Conservation (phyloP, 345 rosid species). For the Mallotus nudiflorus region DNA sequence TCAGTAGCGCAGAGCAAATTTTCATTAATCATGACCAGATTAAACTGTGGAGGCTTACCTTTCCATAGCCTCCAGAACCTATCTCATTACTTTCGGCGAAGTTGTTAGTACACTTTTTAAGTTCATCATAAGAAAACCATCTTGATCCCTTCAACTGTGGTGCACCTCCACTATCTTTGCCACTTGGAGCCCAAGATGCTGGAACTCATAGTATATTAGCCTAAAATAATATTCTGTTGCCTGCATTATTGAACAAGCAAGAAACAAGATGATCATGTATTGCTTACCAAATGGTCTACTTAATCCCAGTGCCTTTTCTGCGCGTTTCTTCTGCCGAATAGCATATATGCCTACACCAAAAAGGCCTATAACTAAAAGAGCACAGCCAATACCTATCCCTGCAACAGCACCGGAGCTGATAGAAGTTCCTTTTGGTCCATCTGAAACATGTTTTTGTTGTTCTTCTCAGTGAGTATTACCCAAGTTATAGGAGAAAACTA, state of each 20-base stretch:
- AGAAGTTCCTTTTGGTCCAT: conserved; percentile 34
- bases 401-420: conserved; percentile 44
- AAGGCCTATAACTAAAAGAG: conserved; percentile 57
- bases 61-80: conserved; percentile 96
- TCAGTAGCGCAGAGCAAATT: neutral
- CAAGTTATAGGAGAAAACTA: neutral
- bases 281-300: conserved; percentile 85
- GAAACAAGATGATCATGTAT: neutral
- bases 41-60: conserved; percentile 40
- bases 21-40: neutral
- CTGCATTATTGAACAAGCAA: neutral
- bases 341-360: conserved; percentile 71
- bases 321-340: conserved; percentile 85
- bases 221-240: neutral
- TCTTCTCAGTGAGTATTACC: conserved; percentile 6
- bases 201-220: conserved; percentile 11
- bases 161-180: conserved; percentile 81
- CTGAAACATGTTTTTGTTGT: conserved; percentile 42
- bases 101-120: conserved; percentile 67
- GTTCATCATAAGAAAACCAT: conserved; percentile 94
- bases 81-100: conserved; percentile 74
- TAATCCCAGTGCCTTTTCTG: conserved; percentile 83
- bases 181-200: conserved; percentile 94
- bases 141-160: conserved; percentile 95
- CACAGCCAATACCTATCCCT: conserved; percentile 54